A percentile compares a stretch with the other conserved stretches of the same genome.
phyloP scores from a whole-genome alignment of 495 filamentous ascomycete genomes.

The Massariosphaeria phaeospora region DNA sequence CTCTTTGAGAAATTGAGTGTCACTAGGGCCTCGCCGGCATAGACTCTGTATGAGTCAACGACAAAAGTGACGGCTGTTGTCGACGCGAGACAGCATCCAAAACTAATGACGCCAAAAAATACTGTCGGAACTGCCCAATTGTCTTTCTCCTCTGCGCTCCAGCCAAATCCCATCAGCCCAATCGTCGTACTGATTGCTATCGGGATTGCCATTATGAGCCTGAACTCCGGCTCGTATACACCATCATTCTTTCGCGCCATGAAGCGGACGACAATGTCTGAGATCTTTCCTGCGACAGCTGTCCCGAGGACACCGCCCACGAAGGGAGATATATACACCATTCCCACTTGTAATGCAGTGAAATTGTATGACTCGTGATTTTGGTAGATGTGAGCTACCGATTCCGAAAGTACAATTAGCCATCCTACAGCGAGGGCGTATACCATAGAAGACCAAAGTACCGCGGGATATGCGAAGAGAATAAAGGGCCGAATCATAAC shows the following conservation, averaged over 20 bases:
- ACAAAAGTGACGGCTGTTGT: slow-evolving; percentile 91
- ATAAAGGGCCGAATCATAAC: slow-evolving; percentile 76
- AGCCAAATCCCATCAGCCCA: slow-evolving; percentile 91
- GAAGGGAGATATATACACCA: slow-evolving; percentile 88
- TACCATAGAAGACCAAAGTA: slow-evolving; percentile 86
- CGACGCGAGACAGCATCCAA: slow-evolving; percentile 88
- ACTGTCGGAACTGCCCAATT: slow-evolving; percentile 93
- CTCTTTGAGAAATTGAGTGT: slow-evolving; percentile 93
- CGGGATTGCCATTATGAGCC: slow-evolving; percentile 73
- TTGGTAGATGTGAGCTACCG: slow-evolving; percentile 56
- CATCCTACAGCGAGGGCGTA: slow-evolving; percentile 90
- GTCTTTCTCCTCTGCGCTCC: slow-evolving; percentile 71
- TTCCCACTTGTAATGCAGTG: slow-evolving; percentile 68
- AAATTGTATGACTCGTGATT: slow-evolving; percentile 92
- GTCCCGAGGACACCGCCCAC: slow-evolving; percentile 86
- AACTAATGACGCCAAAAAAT: slow-evolving; percentile 86
- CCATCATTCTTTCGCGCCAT: slow-evolving; percentile 84
- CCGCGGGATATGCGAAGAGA: slow-evolving; percentile 78
- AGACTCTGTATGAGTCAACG: slow-evolving; percentile 88
- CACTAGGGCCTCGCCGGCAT: slow-evolving; percentile 89
- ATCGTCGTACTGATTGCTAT: slow-evolving; percentile 78
- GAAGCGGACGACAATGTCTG: slow-evolving; percentile 74
- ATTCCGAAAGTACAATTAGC: slow-evolving; percentile 90
- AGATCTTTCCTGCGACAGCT: slow-evolving; percentile 82
- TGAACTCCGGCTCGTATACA: slow-evolving; percentile 93